phyloP scores from a whole-genome alignment of 2,329 filamentous ascomycete genomes.

The Coniochaeta ligniaria region DNA sequence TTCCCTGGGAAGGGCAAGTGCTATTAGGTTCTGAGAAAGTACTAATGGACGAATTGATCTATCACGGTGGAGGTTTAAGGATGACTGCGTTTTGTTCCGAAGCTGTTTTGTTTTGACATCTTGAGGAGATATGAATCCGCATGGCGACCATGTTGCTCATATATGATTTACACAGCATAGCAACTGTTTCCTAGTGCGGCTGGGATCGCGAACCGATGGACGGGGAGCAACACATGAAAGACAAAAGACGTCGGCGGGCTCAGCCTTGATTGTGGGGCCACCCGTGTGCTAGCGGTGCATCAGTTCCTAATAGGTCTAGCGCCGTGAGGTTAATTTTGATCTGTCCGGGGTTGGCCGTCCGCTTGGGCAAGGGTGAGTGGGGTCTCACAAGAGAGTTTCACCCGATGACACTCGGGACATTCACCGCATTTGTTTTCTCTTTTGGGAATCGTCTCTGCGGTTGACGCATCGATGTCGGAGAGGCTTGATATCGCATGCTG shows the following conservation, averaged over 20 bases:
- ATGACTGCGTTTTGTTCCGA: not conserved
- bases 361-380: not conserved
- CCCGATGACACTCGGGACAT: not conserved
- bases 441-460: not conserved
- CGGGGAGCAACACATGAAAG: not conserved
- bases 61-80: not conserved
- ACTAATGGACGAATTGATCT: not conserved
- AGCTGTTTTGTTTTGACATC: not conserved
- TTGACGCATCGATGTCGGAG: not conserved
- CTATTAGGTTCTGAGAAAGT: not conserved
- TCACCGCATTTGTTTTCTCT: not conserved
- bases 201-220: not conserved
- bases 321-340: not conserved
- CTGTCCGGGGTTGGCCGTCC: not conserved
- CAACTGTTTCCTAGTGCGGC: not conserved
- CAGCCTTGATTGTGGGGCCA: not conserved
- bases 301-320: not conserved
- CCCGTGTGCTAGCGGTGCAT: not conserved
- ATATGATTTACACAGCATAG: not conserved
- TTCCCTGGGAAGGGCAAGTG: not conserved
- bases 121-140: not conserved
- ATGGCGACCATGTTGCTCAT: not conserved
- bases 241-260: not conserved
- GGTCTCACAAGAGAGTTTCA: not conserved
- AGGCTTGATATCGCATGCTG: not conserved